phyloP scores from a whole-genome alignment of 2,329 filamentous ascomycete species.

The Verticillium tricorpus region DNA sequence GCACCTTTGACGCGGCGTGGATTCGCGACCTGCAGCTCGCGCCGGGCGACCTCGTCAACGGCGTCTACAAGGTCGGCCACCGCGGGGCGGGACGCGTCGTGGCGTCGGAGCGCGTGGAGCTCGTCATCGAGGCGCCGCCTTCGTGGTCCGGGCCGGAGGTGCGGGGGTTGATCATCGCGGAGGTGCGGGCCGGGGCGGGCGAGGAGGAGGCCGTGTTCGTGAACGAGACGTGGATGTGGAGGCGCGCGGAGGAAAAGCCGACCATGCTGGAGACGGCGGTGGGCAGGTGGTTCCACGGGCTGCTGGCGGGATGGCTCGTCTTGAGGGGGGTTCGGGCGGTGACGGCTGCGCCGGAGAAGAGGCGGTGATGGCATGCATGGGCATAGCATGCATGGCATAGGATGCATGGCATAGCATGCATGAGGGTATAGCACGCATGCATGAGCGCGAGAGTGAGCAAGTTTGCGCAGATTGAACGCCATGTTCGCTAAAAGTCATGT shows the following conservation, averaged over 20 bases:
- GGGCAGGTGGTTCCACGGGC: conserved; percentile 24
- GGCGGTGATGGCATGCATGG: neutral
- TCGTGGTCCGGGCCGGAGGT: conserved; percentile 18
- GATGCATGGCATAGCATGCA: no score
- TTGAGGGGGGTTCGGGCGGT: conserved; percentile 16
- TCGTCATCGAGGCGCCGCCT: conserved; percentile 19
- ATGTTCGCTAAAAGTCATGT: neutral
- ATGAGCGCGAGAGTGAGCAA: neutral
- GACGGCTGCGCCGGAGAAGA: neutral
- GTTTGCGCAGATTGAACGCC: neutral
- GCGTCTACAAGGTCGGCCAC: conserved; percentile 23
- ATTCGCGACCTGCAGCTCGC: conserved; percentile 18
- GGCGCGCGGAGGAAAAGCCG: conserved; percentile 19
- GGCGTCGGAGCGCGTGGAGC: conserved; percentile 21
- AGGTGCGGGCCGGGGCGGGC: conserved; percentile 7
- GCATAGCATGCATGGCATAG: no score
- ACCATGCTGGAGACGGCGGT: conserved; percentile 22
- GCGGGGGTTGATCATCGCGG: conserved; percentile 19
- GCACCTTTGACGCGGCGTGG: conserved; percentile 19
- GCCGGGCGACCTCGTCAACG: conserved; percentile 24
- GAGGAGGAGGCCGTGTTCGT: conserved; percentile 21
- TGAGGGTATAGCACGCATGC: no score
- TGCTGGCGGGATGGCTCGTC: conserved; percentile 22
- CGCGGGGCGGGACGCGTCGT: conserved; percentile 8
- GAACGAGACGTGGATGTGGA: conserved; percentile 37